Conservation (phyloP, 2,329 filamentous ascomycete genomes). For the Colletotrichum tropicicola region DNA sequence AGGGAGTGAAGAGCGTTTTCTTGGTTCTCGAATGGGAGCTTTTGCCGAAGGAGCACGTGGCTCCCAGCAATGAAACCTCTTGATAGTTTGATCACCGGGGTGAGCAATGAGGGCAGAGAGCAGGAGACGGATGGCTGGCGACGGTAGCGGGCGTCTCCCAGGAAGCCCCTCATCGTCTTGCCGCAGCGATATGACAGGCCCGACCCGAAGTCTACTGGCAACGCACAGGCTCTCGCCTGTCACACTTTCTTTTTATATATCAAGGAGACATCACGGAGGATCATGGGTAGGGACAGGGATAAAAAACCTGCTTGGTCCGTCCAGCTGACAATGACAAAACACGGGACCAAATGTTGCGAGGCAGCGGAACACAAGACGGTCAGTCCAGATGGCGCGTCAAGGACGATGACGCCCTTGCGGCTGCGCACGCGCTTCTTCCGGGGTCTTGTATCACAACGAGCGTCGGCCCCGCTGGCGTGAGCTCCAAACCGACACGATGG, state of each 20-base stretch:
- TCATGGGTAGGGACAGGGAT: conserved; percentile 26
- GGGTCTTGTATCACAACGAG: neutral
- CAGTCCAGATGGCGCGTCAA: neutral
- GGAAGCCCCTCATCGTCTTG: neutral
- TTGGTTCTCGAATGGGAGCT: conserved; percentile 5
- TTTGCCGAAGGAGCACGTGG: conserved; percentile 23
- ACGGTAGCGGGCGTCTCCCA: neutral
- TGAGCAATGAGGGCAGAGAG: neutral
- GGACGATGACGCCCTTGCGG: neutral
- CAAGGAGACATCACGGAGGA: conserved; percentile 10
- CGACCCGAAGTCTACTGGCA: conserved; percentile 8
- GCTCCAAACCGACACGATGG: neutral
- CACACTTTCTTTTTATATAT: conserved; percentile 20
- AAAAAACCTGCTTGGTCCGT: conserved; percentile 11
- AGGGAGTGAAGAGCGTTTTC: neutral
- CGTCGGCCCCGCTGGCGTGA: neutral
- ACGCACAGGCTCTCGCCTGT: conserved; percentile 28
- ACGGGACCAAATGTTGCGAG: neutral
- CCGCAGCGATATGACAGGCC: conserved; percentile 18
- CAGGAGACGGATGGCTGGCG: neutral
- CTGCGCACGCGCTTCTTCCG: neutral
- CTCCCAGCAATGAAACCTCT: conserved; percentile 7
- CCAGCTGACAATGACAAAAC: conserved; percentile 14
- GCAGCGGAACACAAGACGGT: neutral
- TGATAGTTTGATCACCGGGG: conserved; percentile 20